phyloP scores from a whole-genome alignment of 768 basidiomycete species.

The Hericium erinaceus region DNA sequence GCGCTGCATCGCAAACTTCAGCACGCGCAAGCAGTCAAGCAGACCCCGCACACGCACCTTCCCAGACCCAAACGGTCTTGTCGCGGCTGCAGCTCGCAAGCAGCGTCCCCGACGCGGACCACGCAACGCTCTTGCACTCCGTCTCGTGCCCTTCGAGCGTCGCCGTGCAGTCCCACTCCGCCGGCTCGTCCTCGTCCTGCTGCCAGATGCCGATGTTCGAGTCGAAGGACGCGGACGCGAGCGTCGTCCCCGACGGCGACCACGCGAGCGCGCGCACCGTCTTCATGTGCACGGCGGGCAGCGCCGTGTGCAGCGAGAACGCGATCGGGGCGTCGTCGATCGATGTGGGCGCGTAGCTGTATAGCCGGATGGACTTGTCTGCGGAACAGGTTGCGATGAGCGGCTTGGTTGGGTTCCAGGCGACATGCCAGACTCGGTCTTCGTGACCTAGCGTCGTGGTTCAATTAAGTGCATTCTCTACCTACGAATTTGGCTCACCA shows the following conservation, averaged over 20 bases:
- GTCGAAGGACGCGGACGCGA: conserved; percentile 93
- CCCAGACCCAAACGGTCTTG: conserved; percentile 99
- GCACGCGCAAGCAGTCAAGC: background rate
- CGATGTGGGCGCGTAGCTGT: conserved; percentile 42
- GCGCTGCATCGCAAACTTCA: conserved; percentile 40
- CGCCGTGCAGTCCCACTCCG: conserved; percentile 82
- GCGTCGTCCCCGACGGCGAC: conserved; percentile 76
- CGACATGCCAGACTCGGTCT: conserved; percentile 79
- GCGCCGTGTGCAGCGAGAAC: conserved; percentile 53
- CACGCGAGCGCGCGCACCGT: conserved; percentile 84
- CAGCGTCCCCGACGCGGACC: conserved; percentile 35
- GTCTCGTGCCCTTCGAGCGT: conserved; percentile 92
- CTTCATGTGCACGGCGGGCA: conserved; percentile 79
- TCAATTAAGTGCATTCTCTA: too few species aligned
- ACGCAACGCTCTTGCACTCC: conserved; percentile 69
- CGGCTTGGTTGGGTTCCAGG: conserved; percentile 81
- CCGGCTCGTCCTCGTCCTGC: conserved; percentile 32
- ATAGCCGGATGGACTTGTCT: conserved; percentile 87
- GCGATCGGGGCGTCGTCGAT: conserved; percentile 10
- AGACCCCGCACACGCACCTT: conserved; percentile 52
- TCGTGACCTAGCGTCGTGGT: conserved; percentile 45
- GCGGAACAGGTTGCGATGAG: conserved; percentile 89
- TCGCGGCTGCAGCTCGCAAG: conserved; percentile 94
- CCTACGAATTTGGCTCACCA: background rate
- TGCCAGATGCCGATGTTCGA: conserved; percentile 90